These are phyloP conservation scores for Trichophyton equinum DNA, from an alignment of 2,329 filamentous ascomycete species.

Conservation along the genomic window DNA sequence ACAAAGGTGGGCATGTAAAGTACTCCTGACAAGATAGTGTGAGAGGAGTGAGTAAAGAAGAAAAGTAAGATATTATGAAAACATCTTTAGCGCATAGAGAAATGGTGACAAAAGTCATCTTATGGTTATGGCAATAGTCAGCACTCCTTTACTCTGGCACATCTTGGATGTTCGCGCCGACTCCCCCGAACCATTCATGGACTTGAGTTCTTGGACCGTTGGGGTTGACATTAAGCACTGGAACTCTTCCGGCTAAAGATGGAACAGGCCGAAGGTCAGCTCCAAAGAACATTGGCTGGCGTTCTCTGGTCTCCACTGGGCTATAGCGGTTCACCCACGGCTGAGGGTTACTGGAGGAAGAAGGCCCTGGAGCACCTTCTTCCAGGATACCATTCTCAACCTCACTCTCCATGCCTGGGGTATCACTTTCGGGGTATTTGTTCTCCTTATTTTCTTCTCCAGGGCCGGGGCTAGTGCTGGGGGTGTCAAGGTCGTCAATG, in stretches of 20 bases:
- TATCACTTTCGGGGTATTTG: conserved; percentile 1
- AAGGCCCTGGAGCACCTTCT: not conserved
- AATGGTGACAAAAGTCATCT: not conserved
- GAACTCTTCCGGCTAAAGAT: not conserved
- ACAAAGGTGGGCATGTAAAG: too few species aligned
- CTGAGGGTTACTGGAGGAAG: not conserved
- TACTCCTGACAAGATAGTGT: not conserved
- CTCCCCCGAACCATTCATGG: conserved; percentile 4
- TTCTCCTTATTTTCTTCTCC: conserved; percentile 11
- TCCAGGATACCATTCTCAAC: not conserved
- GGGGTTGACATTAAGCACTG: conserved; percentile 1
- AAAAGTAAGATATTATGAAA: not conserved
- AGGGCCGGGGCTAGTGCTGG: not conserved
- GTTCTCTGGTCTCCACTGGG: not conserved
- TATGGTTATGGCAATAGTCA: not conserved
- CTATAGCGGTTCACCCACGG: not conserved
- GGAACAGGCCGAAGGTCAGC: conserved; percentile 2
- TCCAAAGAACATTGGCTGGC: not conserved
- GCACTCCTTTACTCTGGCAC: not conserved
- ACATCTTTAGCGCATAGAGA: not conserved
- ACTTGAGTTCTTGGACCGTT: conserved; percentile 1
- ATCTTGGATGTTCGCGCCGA: not conserved
- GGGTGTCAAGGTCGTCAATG: not conserved
- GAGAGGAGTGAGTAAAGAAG: not conserved
- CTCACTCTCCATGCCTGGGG: not conserved